These are phyloP conservation scores for Ascochyta viciae-villosae DNA, from an alignment of 2,329 filamentous ascomycete genomes.

Conservation along the genomic window DNA sequence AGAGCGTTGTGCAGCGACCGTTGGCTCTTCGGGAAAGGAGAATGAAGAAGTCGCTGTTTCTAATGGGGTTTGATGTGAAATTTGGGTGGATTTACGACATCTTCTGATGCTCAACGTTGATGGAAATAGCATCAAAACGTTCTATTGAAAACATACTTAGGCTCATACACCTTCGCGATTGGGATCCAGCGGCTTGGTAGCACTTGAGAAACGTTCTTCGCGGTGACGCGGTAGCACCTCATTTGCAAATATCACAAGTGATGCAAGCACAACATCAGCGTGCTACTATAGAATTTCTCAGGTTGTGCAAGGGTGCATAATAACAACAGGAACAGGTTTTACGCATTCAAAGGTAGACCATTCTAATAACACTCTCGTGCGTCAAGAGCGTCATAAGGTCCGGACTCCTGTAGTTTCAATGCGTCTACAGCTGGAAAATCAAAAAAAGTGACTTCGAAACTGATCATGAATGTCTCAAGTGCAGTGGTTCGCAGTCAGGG, in stretches of 20 bases:
- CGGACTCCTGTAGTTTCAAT: not conserved
- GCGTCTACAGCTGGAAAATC: not conserved
- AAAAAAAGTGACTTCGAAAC: not conserved
- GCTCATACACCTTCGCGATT: not conserved
- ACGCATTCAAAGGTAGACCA: no score
- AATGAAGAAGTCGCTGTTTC: not conserved
- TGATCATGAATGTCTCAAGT: not conserved
- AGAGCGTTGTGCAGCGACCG: not conserved
- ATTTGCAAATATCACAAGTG: not conserved
- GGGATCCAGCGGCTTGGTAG: not conserved
- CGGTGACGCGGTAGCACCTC: not conserved
- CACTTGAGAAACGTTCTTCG: not conserved
- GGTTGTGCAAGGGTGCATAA: not conserved
- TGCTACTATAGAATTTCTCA: not conserved
- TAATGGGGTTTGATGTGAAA: not conserved
- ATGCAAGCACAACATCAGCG: not conserved
- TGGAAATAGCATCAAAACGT: not conserved
- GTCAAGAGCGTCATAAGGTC: not conserved
- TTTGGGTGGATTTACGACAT: no score
- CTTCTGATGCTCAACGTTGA: not conserved
- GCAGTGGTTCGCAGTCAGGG: not conserved
- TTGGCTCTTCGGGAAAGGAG: not conserved
- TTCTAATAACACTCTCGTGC: not conserved
- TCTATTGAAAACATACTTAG: not conserved
- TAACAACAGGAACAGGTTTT: no score